Percentiles rank a stretch among this genome's conserved stretches.
Evolutionary conservation across 148 eudicot genomes (phyloP).

Genomic region (Arctostaphylos glauca): DNA sequence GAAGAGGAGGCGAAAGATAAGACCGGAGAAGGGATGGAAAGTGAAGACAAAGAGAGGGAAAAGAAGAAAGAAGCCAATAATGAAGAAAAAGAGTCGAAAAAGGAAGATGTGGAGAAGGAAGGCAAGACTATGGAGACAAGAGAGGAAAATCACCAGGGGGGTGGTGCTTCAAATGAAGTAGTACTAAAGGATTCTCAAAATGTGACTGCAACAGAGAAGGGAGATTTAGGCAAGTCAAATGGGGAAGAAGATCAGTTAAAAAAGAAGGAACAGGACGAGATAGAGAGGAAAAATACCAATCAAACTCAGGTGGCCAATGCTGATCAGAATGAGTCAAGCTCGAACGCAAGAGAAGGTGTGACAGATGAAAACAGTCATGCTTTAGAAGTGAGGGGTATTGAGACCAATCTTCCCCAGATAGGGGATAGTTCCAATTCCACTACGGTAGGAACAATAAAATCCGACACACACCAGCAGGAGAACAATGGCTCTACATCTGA

Average conservation of each 20-base stretch:
- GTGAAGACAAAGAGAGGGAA: slow-evolving; percentile 19
- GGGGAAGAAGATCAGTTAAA: slow-evolving; percentile 18
- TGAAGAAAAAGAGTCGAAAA: slow-evolving; percentile 17
- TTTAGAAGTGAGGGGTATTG: no score
- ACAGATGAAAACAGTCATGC: no score
- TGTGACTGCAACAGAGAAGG: slow-evolving; percentile 8
- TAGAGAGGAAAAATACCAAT: slow-evolving; percentile 12
- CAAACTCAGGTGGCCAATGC: no score
- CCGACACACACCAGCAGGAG: slow-evolving; percentile 39
- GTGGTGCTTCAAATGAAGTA: slow-evolving; percentile 15
- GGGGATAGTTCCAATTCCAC: not conserved
- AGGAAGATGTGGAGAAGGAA: slow-evolving; percentile 22
- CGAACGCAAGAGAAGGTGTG: no score
- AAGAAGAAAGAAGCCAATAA: slow-evolving; percentile 25
- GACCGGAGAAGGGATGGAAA: slow-evolving; percentile 24
- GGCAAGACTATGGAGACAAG: slow-evolving; percentile 19
- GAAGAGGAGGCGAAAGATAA: slow-evolving; percentile 22
- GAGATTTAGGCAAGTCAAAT: slow-evolving; percentile 20
- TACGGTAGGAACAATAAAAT: slow-evolving; percentile 14
- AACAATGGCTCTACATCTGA: slow-evolving; percentile 18
- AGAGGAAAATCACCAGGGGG: slow-evolving; percentile 32
- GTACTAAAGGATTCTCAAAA: slow-evolving; percentile 20
- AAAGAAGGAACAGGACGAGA: slow-evolving; percentile 18
- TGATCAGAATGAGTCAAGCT: no score
- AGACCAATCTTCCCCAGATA: no score